phyloP scores from a whole-genome alignment of 2,329 filamentous ascomycete species.

The Myriosclerotinia curreyana region DNA sequence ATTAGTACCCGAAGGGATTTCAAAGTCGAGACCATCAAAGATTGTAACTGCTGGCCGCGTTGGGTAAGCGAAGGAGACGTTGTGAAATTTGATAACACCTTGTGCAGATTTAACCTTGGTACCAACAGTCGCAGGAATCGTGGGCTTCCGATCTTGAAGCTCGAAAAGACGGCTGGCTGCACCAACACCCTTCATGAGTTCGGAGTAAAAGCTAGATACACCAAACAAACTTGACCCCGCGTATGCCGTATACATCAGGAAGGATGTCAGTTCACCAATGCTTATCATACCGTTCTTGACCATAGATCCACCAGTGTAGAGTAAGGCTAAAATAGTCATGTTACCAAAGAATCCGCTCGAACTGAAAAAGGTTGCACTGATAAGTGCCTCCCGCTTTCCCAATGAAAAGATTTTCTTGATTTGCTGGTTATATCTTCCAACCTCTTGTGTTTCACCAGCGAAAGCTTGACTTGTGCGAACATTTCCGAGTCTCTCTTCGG shows the following conservation, averaged over 20 bases:
- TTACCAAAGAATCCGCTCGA: slow-evolving; percentile 90
- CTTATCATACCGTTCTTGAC: slow-evolving; percentile 83
- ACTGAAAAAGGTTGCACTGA: slow-evolving; percentile 86
- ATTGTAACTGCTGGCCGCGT: slow-evolving; percentile 89
- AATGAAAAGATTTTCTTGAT: slow-evolving; percentile 88
- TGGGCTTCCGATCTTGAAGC: slow-evolving; percentile 83
- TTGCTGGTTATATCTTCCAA: slow-evolving; percentile 86
- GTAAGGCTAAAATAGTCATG: slow-evolving; percentile 87
- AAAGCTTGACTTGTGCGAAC: slow-evolving; percentile 97
- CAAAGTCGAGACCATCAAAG: slow-evolving; percentile 84
- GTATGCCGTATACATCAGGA: slow-evolving; percentile 97
- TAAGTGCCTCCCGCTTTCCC: slow-evolving; percentile 80
- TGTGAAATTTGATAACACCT: slow-evolving; percentile 81
- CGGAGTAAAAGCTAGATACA: slow-evolving; percentile 92
- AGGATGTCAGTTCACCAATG: slow-evolving; percentile 89
- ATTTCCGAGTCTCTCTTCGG: slow-evolving; percentile 95
- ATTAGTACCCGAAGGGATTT: slow-evolving; percentile 88
- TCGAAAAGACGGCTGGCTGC: slow-evolving; percentile 96
- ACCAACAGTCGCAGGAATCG: slow-evolving; percentile 84
- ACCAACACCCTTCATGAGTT: slow-evolving; percentile 98
- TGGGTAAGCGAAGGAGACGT: slow-evolving; percentile 87
- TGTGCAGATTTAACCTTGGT: slow-evolving; percentile 76
- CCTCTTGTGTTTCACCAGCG: slow-evolving; percentile 86
- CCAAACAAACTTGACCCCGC: slow-evolving; percentile 85
- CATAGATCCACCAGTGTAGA: slow-evolving; percentile 87